phyloP scores from a whole-genome alignment of 1,284 basidiomycete genomes.

The Grifola frondosa region DNA sequence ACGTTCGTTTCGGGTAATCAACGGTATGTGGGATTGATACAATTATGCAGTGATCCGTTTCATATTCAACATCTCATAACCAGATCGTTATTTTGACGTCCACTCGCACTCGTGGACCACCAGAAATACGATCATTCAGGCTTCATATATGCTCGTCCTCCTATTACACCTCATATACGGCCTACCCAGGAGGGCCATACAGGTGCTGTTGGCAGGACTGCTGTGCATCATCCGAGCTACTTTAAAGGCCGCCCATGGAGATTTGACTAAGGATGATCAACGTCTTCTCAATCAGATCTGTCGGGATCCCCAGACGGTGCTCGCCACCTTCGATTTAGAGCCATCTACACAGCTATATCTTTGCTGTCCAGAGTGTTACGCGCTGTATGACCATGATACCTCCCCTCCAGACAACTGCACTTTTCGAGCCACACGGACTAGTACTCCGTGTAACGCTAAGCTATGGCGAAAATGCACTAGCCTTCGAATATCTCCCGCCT shows the following conservation, averaged over 20 bases:
- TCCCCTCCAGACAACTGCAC: not conserved
- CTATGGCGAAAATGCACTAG: not conserved
- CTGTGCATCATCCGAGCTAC: not conserved
- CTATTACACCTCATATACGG: not conserved
- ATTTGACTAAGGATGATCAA: not conserved
- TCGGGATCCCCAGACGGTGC: too few relatives aligned
- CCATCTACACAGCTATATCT: not conserved
- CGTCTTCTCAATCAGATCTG: not conserved
- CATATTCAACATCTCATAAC: too few relatives aligned
- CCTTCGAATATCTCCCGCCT: too few relatives aligned
- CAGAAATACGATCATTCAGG: not conserved
- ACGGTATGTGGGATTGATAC: too few relatives aligned
- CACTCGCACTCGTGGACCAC: not conserved
- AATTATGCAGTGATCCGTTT: too few relatives aligned
- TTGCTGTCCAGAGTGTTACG: constrained; percentile 5
- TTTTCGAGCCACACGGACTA: not conserved
- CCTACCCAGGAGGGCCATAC: not conserved
- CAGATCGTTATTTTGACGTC: not conserved
- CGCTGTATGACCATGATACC: constrained; percentile 1
- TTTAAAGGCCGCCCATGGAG: not conserved
- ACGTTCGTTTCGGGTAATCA: too few relatives aligned
- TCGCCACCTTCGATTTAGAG: constrained; percentile 4
- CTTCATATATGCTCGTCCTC: not conserved
- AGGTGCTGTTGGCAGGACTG: not conserved
- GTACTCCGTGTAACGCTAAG: not conserved